Percentiles rank a stretch among this genome's conserved stretches.
These are phyloP conservation scores for Rhizophlyctis rosea DNA, from an alignment of 192 early-diverging fungal genomes.

Conservation along the genomic window DNA sequence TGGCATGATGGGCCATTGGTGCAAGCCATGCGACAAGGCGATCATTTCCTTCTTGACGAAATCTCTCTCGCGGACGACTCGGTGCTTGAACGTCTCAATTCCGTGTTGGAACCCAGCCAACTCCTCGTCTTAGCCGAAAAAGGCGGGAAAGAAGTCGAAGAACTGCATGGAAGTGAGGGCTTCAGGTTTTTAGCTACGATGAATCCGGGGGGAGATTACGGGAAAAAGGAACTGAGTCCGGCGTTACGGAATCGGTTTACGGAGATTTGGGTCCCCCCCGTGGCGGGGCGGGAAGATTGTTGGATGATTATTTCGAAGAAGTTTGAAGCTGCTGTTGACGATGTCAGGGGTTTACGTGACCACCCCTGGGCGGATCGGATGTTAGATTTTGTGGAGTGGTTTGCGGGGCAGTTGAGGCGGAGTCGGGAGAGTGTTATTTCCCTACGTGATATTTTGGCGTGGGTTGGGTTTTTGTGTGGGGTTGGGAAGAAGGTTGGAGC, in stretches of 20 bases:
- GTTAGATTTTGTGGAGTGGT: slow-evolving; percentile 81
- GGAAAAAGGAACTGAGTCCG: slow-evolving; percentile 97
- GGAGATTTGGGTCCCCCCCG: slow-evolving; percentile 94
- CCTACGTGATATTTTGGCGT: slow-evolving; percentile 89
- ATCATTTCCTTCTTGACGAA: slow-evolving; percentile 94
- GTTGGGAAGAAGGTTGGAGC: slow-evolving; percentile 13
- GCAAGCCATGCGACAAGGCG: slow-evolving; percentile 80
- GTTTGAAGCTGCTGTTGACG: slow-evolving; percentile 6
- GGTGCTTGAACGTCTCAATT: slow-evolving; percentile 94
- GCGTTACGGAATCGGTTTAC: slow-evolving; percentile 97
- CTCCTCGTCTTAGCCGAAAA: slow-evolving; percentile 89
- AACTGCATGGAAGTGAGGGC: slow-evolving; percentile 59
- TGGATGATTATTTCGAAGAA: slow-evolving; percentile 41
- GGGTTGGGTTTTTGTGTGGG: slow-evolving; percentile 79
- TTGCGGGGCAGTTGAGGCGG: slow-evolving; percentile 59
- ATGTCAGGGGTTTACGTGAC: background rate
- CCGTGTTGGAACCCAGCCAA: slow-evolving; percentile 84
- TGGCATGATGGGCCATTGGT: slow-evolving; percentile 97
- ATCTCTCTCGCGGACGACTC: slow-evolving; percentile 98
- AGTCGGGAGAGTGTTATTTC: slow-evolving; percentile 56
- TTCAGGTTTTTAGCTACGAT: slow-evolving; percentile 97
- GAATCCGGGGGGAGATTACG: slow-evolving; percentile 99
- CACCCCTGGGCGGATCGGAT: slow-evolving; percentile 58
- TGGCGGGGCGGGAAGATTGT: slow-evolving; percentile 75
- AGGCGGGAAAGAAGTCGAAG: slow-evolving; percentile 68